Evolutionary conservation across 257 asterid species (phyloP).

Genomic region (Parsonsia alboflavescens): DNA sequence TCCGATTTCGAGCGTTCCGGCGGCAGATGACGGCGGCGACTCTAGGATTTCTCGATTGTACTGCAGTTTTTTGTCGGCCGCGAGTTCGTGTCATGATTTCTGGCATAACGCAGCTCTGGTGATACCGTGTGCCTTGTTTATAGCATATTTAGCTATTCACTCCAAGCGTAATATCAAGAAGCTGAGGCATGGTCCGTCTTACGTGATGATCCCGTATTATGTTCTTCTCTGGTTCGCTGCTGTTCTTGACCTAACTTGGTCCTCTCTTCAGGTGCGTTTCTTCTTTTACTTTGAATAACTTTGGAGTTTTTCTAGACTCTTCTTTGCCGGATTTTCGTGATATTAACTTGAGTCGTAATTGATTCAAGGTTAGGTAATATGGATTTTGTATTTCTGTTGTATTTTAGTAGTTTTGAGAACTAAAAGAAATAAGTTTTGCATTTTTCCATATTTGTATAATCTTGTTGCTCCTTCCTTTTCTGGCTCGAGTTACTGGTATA

Average conservation of each 20-base stretch:
- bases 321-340: neutral
- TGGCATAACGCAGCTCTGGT: conserved; percentile 73
- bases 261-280: conserved; percentile 62
- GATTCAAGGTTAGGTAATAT: neutral
- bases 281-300: conserved; percentile 2
- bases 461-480: neutral
- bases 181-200: conserved; percentile 66
- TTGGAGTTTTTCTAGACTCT: neutral
- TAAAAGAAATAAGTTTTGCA: neutral
- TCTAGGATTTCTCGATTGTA: conserved; percentile 28
- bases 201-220: conserved; percentile 78
- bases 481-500: neutral
- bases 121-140: conserved; percentile 62
- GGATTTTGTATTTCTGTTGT: neutral
- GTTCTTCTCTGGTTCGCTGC: conserved; percentile 74
- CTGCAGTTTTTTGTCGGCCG: conserved; percentile 18
- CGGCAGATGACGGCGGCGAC: conserved; percentile 1
- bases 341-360: neutral
- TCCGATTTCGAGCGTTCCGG: conserved; percentile 10
- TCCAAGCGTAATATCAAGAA: conserved; percentile 69
- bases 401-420: neutral
- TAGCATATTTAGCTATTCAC: conserved; percentile 71
- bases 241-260: conserved; percentile 73
- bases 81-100: conserved; percentile 50
- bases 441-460: neutral